phyloP scores from a whole-genome alignment of 257 asterid genomes.

The Nicotiana paniculata region DNA sequence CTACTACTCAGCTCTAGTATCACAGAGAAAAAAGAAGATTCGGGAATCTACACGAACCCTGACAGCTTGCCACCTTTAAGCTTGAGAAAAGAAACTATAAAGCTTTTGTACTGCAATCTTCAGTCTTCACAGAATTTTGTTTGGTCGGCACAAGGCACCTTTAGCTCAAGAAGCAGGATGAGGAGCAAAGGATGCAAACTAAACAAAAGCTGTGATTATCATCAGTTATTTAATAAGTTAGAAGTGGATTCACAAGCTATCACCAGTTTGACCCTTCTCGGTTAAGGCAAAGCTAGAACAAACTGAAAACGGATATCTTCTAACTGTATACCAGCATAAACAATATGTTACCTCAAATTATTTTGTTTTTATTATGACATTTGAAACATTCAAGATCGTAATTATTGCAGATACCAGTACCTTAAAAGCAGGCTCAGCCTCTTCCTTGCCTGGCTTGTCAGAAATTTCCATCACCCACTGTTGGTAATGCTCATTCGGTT shows the following conservation, averaged over 20 bases:
- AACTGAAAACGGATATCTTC: not conserved
- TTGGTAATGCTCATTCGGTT: not conserved
- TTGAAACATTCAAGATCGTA: not conserved
- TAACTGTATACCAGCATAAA: not conserved
- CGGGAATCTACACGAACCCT: not conserved
- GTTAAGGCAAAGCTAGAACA: not conserved
- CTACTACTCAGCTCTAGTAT: not conserved
- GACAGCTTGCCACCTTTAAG: not conserved
- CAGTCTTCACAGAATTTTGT: not conserved
- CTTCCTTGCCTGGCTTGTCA: conserved; percentile 49
- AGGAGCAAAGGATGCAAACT: not conserved
- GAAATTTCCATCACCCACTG: conserved; percentile 67
- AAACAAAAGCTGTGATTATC: not conserved
- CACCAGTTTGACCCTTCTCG: not conserved
- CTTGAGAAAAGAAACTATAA: not conserved
- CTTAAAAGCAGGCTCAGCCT: conserved; percentile 64
- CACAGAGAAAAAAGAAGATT: not conserved
- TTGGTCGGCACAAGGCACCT: not conserved
- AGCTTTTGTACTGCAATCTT: not conserved
- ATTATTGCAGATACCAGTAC: conserved; percentile 20
- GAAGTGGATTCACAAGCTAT: not conserved
- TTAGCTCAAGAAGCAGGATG: conserved; percentile 1
- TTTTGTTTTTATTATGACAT: not conserved
- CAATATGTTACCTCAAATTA: not conserved
- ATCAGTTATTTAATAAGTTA: not conserved